phyloP scores from a whole-genome alignment of 2,329 filamentous ascomycete species.

The Penicillium sp. region DNA sequence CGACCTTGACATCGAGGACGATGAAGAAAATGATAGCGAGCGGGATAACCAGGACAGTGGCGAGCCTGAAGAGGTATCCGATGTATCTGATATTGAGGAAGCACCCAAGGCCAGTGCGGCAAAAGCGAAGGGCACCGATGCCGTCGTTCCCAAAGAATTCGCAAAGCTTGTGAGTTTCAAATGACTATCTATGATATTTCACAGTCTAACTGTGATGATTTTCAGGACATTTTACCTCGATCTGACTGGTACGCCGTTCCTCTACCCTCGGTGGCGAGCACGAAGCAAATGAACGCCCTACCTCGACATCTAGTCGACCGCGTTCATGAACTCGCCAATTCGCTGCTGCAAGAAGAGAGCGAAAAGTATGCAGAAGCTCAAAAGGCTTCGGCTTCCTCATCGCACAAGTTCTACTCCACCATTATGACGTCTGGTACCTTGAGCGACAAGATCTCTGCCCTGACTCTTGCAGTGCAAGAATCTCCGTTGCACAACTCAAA shows the following conservation, averaged over 20 bases:
- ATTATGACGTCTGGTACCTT: conserved; percentile 96
- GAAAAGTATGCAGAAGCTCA: conserved; percentile 65
- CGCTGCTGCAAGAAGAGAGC: conserved; percentile 71
- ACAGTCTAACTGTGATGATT: conserved; percentile 17
- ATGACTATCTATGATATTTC: neutral
- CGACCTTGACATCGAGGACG: conserved; percentile 30
- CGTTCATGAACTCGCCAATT: conserved; percentile 61
- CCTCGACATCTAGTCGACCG: conserved; percentile 52
- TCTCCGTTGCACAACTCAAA: conserved; percentile 90
- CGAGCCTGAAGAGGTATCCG: conserved; percentile 25
- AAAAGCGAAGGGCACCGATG: conserved; percentile 18
- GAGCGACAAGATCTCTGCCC: conserved; percentile 90
- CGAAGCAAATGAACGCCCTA: conserved; percentile 43
- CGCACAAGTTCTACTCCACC: conserved; percentile 91
- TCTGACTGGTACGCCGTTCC: conserved; percentile 62
- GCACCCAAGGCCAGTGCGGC: conserved; percentile 14
- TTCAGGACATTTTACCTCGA: conserved; percentile 55
- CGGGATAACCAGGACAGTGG: conserved; percentile 11
- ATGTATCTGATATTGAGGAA: conserved; percentile 26
- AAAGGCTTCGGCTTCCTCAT: conserved; percentile 70
- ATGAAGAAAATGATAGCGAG: conserved; percentile 26
- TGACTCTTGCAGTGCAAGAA: conserved; percentile 91
- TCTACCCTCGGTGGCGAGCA: conserved; percentile 49
- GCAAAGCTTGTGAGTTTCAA: conserved; percentile 30
- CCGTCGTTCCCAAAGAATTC: conserved; percentile 33